Base-by-base conservation (phyloP, 1,284 basidiomycete species). In the Phlebopus sp. region DNA sequence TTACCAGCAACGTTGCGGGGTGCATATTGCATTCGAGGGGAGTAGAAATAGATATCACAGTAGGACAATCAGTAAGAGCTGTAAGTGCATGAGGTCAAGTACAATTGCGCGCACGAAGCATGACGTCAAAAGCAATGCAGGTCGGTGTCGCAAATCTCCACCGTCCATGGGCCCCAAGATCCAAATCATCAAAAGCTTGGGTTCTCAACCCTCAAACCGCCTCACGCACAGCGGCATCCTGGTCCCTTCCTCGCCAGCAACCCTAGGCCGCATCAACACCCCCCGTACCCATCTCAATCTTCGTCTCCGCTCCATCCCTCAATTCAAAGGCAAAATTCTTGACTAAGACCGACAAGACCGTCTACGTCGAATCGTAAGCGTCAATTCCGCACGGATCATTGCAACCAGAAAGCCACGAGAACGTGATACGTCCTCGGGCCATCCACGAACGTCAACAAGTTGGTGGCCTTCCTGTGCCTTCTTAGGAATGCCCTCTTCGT, bases 271-370 rank as follows among this genome's bases (percentile, higher is more conserved):
- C 2, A 63, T 63, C 9, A 78, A 51, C n/a, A 78, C 52, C 2
- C 65, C 68, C 5, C 51, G 66, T 56, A 14, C 61, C 64, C 14
- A 55, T 53, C 31, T 65, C 71, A 38, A 79, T 69, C 55, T 58
- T 56, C 5, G 72, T 75, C 11, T 60, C 53, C 0, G 66, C 56
- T 0, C 75, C 75, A 49, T 71, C 67, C 0, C 61, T 64, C 14
- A 78, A 57, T 42, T 75, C 72, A 52, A 80, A 78, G 4, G 56
- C 54, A 54, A 71, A 79, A 49, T 70, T 67, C 31, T 70, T 68
- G 43, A 79, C 69, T 13, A 80, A 59, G 9, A 76, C 69, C 0
- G 68, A 70, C 3, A 81, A 56, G 0, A 74, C 72, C 7, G 72
- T 69, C 78, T 79, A 23, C 27, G 21, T 9, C 4, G 10, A 9